These are phyloP conservation scores for Suillus sp. DNA, from an alignment of 768 basidiomycete species.

Conservation along the genomic window DNA sequence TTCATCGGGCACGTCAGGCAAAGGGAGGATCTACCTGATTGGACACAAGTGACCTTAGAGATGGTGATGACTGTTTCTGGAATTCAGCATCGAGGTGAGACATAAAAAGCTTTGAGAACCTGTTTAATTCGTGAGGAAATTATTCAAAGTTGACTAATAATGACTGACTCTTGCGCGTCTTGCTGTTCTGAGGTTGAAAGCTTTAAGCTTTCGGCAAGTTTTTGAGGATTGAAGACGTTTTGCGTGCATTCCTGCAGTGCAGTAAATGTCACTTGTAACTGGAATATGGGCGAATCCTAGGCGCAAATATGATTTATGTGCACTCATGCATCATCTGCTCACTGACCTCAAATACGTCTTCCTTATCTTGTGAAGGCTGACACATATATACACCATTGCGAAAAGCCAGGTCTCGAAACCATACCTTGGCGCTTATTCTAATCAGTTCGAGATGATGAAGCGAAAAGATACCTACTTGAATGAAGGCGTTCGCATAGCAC, in stretches of 20 bases:
- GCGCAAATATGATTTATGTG: constrained; percentile 1
- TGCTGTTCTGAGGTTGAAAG: constrained; percentile 87
- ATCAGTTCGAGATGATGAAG: constrained; percentile 6
- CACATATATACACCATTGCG: constrained; percentile 83
- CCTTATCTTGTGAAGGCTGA: constrained; percentile 53
- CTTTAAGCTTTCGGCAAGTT: constrained; percentile 82
- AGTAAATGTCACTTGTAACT: constrained; percentile 80
- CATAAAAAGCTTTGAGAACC: constrained; percentile 95
- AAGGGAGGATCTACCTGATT: constrained; percentile 56
- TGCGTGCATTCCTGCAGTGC: constrained; percentile 76
- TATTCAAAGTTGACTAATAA: constrained; percentile 7
- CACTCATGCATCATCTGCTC: background rate
- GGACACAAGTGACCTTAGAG: constrained; percentile 67
- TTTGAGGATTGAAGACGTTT: constrained; percentile 78
- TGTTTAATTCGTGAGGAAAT: constrained; percentile 32
- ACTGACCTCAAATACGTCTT: constrained; percentile 45
- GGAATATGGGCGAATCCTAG: constrained; percentile 78
- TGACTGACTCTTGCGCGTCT: constrained; percentile 89
- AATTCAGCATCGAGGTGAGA: constrained; percentile 86
- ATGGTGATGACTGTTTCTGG: constrained; percentile 69
- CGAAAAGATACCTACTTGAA: constrained; percentile 59
- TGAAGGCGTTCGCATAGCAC: constrained; percentile 94
- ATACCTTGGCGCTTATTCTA: constrained; percentile 56
- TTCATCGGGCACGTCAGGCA: background rate
- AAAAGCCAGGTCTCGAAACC: constrained; percentile 87